Percentiles rank a stretch among this genome's conserved stretches.
Conservation (phyloP, 2,329 filamentous ascomycete species). For the Aspergillus pseudoterreus region DNA sequence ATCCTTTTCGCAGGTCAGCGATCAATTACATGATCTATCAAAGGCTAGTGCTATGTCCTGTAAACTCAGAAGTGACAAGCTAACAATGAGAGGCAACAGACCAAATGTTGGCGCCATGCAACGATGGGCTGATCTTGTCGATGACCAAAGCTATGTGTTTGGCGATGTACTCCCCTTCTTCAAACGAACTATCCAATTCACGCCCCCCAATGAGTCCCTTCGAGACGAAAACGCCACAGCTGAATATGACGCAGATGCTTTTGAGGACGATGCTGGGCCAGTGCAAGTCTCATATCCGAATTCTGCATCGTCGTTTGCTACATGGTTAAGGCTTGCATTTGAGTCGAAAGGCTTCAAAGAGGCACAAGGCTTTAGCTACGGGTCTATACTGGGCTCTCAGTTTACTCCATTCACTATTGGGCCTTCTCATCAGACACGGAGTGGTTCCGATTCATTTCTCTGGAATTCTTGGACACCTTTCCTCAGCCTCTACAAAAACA, state of each 20-base stretch:
- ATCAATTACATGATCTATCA: conserved; percentile 35
- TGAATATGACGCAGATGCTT: conserved; percentile 24
- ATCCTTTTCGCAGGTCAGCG: conserved; percentile 20
- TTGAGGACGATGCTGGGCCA: conserved; percentile 30
- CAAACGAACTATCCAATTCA: conserved; percentile 25
- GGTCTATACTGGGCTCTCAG: conserved; percentile 39
- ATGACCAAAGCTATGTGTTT: conserved; percentile 31
- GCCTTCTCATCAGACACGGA: conserved; percentile 45
- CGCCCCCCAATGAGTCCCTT: conserved; percentile 17
- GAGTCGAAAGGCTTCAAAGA: conserved; percentile 39
- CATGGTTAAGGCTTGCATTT: conserved; percentile 36
- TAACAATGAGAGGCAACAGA: conserved; percentile 11
- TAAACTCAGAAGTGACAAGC: not conserved
- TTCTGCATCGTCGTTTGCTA: conserved; percentile 36
- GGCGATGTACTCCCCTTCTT: conserved; percentile 29
- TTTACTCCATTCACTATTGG: conserved; percentile 49
- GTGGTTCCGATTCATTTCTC: conserved; percentile 44
- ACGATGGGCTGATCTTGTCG: conserved; percentile 30
- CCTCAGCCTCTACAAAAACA: conserved; percentile 44
- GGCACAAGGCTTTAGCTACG: conserved; percentile 41
- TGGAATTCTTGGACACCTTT: conserved; percentile 22
- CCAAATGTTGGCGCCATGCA: conserved; percentile 26
- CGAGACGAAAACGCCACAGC: conserved; percentile 20
- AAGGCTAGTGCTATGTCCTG: conserved; percentile 10
- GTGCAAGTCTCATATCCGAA: conserved; percentile 43